Evolutionary conservation across 2,329 filamentous ascomycete species (phyloP).

Genomic region (Dactylonectria macrodidyma): DNA sequence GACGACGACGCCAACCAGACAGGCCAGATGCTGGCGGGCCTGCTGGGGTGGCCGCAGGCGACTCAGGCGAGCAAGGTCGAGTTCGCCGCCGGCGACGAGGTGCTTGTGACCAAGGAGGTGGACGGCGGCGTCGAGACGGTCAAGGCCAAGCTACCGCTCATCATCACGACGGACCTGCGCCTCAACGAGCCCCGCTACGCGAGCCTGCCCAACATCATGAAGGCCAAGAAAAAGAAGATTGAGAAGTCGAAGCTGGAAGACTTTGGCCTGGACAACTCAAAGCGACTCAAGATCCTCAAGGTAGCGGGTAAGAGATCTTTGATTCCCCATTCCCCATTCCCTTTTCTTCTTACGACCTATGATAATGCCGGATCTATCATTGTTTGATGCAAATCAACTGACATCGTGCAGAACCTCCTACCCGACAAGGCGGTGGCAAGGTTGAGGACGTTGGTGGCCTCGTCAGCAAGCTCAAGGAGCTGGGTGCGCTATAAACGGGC

Average conservation of each 20-base stretch:
- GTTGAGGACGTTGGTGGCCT: conserved; percentile 98
- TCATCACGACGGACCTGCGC: conserved; percentile 94
- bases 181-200: conserved; percentile 97
- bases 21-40: conserved; percentile 95
- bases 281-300: conserved; percentile 89
- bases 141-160: conserved; percentile 86
- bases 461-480: conserved; percentile 93
- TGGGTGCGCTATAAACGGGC: conserved; percentile 82
- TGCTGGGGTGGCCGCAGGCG: conserved; percentile 94
- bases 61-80: conserved; percentile 91
- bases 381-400: conserved; percentile 20
- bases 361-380: neutral
- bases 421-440: conserved; percentile 94
- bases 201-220: conserved; percentile 98
- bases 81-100: conserved; percentile 77
- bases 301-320: conserved; percentile 76
- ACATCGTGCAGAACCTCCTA: conserved; percentile 78
- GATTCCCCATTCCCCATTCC: neutral
- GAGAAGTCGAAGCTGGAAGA: conserved; percentile 92
- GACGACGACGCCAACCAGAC: conserved; percentile 97
- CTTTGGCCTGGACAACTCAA: conserved; percentile 81
- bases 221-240: conserved; percentile 99
- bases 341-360: neutral
- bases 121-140: conserved; percentile 96
- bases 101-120: conserved; percentile 90